phyloP scores from a whole-genome alignment of 2,329 filamentous ascomycete species.

The Pseudonectria foliicola region DNA sequence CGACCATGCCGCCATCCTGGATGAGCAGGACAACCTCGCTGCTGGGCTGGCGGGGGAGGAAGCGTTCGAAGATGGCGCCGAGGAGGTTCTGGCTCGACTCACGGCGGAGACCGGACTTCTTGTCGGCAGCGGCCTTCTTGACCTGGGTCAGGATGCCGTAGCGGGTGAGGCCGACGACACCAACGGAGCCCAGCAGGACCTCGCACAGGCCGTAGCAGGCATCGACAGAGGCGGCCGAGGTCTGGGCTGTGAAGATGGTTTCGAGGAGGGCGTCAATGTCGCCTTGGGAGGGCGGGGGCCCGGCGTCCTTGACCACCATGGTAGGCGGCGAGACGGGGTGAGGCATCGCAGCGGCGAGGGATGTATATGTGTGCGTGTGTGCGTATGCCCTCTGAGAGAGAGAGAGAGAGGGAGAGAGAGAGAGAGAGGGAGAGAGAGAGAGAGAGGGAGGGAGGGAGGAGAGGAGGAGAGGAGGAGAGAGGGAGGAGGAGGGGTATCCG shows the following conservation, averaged over 20 bases:
- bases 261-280: slow-evolving; percentile 60
- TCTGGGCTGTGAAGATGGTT: slow-evolving; percentile 61
- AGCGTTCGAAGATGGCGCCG: slow-evolving; percentile 86
- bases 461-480: slow-evolving; percentile 5
- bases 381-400: slow-evolving; percentile 4
- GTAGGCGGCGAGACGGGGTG: slow-evolving; percentile 42
- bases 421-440: not conserved
- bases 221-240: slow-evolving; percentile 62
- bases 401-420: not conserved
- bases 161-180: slow-evolving; percentile 43
- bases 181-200: slow-evolving; percentile 46
- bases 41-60: slow-evolving; percentile 68
- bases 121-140: slow-evolving; percentile 75
- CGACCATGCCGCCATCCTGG: slow-evolving; percentile 69
- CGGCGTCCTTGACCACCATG: slow-evolving; percentile 40
- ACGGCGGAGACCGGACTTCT: slow-evolving; percentile 79
- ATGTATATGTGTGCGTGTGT: slow-evolving; percentile 2
- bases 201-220: slow-evolving; percentile 56
- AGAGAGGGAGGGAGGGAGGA: slow-evolving; percentile 5
- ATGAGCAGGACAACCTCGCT: slow-evolving; percentile 76
- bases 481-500: not conserved
- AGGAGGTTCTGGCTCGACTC: slow-evolving; percentile 94
- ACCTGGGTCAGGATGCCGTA: slow-evolving; percentile 51
- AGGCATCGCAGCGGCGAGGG: slow-evolving; percentile 32
- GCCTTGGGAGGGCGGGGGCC: slow-evolving; percentile 55